Percentiles rank a stretch among this genome's conserved stretches.
Evolutionary conservation across 208 protist species (phyloP).

Genomic region (Leishmania amazonensis): DNA sequence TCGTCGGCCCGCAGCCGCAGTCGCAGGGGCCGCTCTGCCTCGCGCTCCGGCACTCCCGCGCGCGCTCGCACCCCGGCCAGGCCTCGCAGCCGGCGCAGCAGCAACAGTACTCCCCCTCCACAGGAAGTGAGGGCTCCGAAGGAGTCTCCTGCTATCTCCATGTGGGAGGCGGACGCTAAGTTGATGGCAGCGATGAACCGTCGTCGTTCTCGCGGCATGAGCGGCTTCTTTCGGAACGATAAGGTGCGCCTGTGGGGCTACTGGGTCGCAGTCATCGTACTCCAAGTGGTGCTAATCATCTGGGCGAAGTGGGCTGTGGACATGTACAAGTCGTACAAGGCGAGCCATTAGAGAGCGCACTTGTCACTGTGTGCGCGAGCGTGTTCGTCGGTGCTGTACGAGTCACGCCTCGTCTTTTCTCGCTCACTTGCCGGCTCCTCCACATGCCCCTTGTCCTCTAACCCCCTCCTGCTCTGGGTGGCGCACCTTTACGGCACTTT

Average conservation of each 20-base stretch:
- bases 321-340: conserved; percentile 43
- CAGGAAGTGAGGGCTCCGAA: conserved; percentile 13
- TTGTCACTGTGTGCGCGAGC: neutral
- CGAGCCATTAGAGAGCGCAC: conserved; percentile 13
- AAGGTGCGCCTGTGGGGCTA: conserved; percentile 40
- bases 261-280: conserved; percentile 54
- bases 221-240: neutral
- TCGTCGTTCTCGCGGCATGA: conserved; percentile 29
- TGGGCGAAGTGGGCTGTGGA: conserved; percentile 67
- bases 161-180: conserved; percentile 36
- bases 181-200: conserved; percentile 58
- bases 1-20: conserved; percentile 18
- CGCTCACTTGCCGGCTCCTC: neutral
- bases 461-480: neutral
- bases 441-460: neutral
- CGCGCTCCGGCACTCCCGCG: conserved; percentile 12
- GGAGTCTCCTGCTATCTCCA: conserved; percentile 10
- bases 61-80: conserved; percentile 22
- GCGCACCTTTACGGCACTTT: neutral
- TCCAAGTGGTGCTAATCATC: conserved; percentile 66
- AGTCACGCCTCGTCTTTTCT: neutral
- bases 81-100: conserved; percentile 17
- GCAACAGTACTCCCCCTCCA: conserved; percentile 12
- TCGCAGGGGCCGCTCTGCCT: conserved; percentile 21
- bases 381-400: neutral